A percentile compares a stretch with the other conserved stretches of the same genome.
Evolutionary conservation across 768 basidiomycete genomes (phyloP).

Genomic region (Lanmaoa rubissima): DNA sequence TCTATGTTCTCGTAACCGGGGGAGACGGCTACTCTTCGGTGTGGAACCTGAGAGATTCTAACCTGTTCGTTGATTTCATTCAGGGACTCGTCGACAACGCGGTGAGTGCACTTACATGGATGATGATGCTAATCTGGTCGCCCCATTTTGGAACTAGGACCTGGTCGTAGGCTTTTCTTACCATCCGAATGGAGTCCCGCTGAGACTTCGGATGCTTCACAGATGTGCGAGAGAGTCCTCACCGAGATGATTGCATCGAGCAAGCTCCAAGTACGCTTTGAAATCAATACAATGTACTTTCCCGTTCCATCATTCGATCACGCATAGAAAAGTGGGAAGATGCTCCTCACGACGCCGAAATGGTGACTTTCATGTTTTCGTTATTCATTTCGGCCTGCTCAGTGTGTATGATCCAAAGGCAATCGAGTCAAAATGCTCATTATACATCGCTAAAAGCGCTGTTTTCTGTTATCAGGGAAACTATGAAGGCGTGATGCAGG

Average conservation of each 20-base stretch:
- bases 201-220: neutral
- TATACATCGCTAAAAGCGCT: neutral
- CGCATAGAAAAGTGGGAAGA: neutral
- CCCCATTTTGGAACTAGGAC: neutral
- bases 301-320: neutral
- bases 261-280: too few relatives aligned
- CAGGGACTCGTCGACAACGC: neutral
- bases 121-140: neutral
- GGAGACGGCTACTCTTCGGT: neutral
- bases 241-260: neutral
- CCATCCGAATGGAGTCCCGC: too few relatives aligned
- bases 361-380: neutral
- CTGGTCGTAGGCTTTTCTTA: neutral
- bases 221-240: neutral
- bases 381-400: neutral
- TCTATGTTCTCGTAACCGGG: neutral
- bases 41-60: neutral
- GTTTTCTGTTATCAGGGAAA: neutral
- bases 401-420: neutral
- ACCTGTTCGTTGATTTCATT: neutral
- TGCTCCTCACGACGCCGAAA: neutral
- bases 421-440: neutral
- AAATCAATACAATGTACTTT: neutral
- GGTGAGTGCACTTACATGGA: neutral
- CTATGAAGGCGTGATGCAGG: neutral